Evolutionary conservation across 2,329 filamentous ascomycete species (phyloP).

Genomic region (Aphanocladium album): DNA sequence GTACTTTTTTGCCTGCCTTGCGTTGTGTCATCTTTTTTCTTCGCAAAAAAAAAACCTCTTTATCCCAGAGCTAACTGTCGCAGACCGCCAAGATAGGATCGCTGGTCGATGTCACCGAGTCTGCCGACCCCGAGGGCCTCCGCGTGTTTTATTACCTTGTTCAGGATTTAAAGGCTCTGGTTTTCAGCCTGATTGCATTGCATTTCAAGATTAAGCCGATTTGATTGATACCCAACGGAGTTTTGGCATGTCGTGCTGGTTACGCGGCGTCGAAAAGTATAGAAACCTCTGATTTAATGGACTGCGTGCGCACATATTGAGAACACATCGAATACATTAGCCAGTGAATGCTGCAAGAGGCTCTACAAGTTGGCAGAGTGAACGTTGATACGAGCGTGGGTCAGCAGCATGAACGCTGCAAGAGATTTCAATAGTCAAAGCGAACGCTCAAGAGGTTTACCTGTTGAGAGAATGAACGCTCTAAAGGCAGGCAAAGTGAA

Average conservation of each 20-base stretch:
- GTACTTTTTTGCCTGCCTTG: constrained; percentile 36
- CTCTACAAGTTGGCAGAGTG: too few relatives aligned
- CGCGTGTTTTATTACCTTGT: constrained; percentile 98
- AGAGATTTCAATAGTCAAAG: too few relatives aligned
- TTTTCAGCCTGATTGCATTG: constrained; percentile 92
- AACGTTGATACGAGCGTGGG: too few relatives aligned
- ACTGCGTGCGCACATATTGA: not conserved
- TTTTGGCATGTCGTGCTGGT: not conserved
- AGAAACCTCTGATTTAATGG: too few relatives aligned
- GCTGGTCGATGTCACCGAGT: constrained; percentile 92
- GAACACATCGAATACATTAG: not conserved
- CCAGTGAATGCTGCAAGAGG: too few relatives aligned
- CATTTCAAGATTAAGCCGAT: constrained; percentile 96
- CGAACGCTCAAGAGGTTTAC: too few relatives aligned
- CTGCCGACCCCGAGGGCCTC: constrained; percentile 89
- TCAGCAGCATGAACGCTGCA: too few relatives aligned
- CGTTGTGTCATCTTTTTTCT: too few relatives aligned
- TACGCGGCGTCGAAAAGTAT: not conserved
- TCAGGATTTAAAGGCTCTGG: constrained; percentile 91
- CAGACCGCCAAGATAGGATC: constrained; percentile 98
- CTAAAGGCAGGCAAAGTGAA: too few relatives aligned
- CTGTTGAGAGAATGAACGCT: too few relatives aligned
- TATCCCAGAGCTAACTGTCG: constrained; percentile 6
- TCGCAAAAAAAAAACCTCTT: too few relatives aligned
- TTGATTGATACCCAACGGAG: constrained; percentile 29